Base-by-base conservation (phyloP, 179 eudicot genomes). In the Carnegiea gigantea region DNA sequence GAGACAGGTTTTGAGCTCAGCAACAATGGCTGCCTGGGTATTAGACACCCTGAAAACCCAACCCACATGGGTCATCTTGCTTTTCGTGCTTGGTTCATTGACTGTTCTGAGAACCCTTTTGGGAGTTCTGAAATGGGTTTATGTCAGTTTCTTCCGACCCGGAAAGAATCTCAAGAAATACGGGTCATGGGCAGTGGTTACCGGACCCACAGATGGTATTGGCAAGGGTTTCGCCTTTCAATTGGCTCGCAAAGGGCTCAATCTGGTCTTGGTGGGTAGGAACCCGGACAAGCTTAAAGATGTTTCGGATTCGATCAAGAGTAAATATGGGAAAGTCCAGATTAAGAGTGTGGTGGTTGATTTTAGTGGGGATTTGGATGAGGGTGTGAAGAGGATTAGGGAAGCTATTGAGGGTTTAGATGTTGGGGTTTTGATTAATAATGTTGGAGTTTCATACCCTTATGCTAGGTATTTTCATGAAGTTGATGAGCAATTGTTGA, bases 131-230 rank as follows among this genome's bases (percentile, higher is more conserved):
- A 84, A 71, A 21, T 95, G 98, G 98, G 95, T 89, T 13, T 95
- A 93, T 75, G 82, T 92, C 38, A 88, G 85, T 85, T 92, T 95
- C 83, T 82, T 95, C 48, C 78, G 98, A 85, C 94, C 95, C 54
- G 62, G 85, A 0, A 95, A 95, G 81, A 95, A 95, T 82, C 87
- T 95, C 48, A 93, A 90, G 89, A 90, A 92, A 77, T 95, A 95
- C 79, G 98, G 98, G 13, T 91, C 98, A 28, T 95, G 98, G 98
- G 98, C 97, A 1, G 84, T 93, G 0, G 87, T 95, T 8, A 95
- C 98, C 6, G 98, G 98, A 0, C 90, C 98, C n/a, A 95, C 97
- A 8, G 98, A 95, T 80, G 98, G 98, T 2, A 92, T 95, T 30
- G 98, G 98, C 0, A 95, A 95, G 73, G 93, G 88, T 33, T 93